Evolutionary conservation across 768 basidiomycete species (phyloP).

Genomic region (Artomyces pyxidatus): DNA sequence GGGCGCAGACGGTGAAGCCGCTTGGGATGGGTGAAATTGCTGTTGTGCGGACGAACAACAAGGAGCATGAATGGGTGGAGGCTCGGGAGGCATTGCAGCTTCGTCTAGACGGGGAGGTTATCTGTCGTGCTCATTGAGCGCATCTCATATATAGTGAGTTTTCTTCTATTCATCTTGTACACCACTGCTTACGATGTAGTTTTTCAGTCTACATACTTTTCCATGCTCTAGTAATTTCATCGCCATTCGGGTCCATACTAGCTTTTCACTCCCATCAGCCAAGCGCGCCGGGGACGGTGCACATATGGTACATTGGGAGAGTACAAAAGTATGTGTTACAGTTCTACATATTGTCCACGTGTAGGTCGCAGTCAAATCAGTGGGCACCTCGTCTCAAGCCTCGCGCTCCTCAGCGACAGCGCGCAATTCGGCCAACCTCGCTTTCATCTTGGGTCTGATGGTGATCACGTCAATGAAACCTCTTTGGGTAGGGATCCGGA

Average conservation of each 20-base stretch:
- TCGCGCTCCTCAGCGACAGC: slow-evolving; percentile 19
- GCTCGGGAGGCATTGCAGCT: slow-evolving; percentile 84
- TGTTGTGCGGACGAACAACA: slow-evolving; percentile 65
- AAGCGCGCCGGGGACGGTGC: too few relatives aligned
- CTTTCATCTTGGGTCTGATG: slow-evolving; percentile 71
- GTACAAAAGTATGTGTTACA: too few relatives aligned
- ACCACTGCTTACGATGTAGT: background rate
- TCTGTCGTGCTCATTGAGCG: slow-evolving; percentile 55
- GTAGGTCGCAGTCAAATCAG: background rate
- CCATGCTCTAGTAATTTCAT: background rate
- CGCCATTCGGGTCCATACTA: background rate
- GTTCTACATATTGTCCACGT: too few relatives aligned
- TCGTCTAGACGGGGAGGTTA: slow-evolving; percentile 74
- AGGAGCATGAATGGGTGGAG: slow-evolving; percentile 80
- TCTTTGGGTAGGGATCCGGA: too few relatives aligned
- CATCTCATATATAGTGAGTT: background rate
- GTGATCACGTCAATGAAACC: slow-evolving; percentile 1
- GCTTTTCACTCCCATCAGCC: too few relatives aligned
- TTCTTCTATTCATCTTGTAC: background rate
- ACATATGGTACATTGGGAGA: too few relatives aligned
- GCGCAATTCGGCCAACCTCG: slow-evolving; percentile 61
- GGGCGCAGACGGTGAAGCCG: slow-evolving; percentile 75
- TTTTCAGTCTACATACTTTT: background rate
- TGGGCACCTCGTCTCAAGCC: background rate
- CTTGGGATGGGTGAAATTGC: slow-evolving; percentile 91